Evolutionary conservation across 129 eudicot genomes (phyloP).

Genomic region (Gnaphalium uliginosum): DNA sequence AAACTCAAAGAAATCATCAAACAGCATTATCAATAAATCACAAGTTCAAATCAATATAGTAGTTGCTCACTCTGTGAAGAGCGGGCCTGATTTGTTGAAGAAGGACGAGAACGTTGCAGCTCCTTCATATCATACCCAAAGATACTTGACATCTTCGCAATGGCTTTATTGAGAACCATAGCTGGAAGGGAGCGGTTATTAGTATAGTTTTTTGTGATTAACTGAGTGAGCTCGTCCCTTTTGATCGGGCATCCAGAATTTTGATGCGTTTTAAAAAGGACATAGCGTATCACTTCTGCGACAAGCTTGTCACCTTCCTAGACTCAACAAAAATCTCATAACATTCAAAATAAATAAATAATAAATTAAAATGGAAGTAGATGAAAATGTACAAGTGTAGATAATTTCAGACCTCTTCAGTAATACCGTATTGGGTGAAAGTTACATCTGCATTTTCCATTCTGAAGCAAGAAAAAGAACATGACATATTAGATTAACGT

Average conservation of each 20-base stretch:
- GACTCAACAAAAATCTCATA: not conserved
- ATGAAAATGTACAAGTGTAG: not conserved
- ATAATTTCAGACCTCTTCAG: conserved; percentile 50
- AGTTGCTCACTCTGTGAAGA: conserved; percentile 53
- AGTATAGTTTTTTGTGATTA: conserved; percentile 60
- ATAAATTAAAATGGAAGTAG: not conserved
- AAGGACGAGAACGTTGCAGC: conserved; percentile 69
- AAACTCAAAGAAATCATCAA: not conserved
- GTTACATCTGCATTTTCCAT: conserved; percentile 54
- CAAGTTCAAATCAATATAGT: not conserved
- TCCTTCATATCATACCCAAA: conserved; percentile 90
- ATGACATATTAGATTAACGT: not conserved
- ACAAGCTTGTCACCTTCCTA: conserved; percentile 87
- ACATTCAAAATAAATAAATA: not conserved
- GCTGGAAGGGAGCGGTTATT: conserved; percentile 71
- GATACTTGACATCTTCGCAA: conserved; percentile 52
- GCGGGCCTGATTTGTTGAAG: conserved; percentile 58
- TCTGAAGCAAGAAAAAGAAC: conserved; percentile 38
- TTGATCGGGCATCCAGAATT: conserved; percentile 88
- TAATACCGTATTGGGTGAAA: conserved; percentile 64
- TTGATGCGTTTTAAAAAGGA: conserved; percentile 73
- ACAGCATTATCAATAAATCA: not conserved
- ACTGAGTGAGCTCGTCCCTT: conserved; percentile 78
- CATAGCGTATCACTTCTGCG: conserved; percentile 74
- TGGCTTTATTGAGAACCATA: conserved; percentile 65